Percentiles rank a stretch among this genome's conserved stretches.
phyloP scores from a whole-genome alignment of 208 protist species.

The Entamoeba histolytica region DNA sequence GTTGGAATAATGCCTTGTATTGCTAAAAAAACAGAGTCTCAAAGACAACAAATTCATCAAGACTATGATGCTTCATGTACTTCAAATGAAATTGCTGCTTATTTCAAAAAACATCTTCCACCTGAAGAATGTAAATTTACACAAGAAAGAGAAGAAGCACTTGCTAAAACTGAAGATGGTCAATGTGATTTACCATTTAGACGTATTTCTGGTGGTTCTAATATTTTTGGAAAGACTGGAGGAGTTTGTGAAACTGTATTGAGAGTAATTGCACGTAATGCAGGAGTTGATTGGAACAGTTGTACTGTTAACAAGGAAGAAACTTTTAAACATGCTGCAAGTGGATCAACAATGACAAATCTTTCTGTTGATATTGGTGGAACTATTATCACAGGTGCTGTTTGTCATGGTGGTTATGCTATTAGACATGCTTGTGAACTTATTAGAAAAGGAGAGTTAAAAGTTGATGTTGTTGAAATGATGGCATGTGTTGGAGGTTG shows the following conservation, averaged over 20 bases:
- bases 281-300: not conserved
- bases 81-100: not conserved
- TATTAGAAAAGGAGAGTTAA: constrained; percentile 2
- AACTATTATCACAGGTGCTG: not conserved
- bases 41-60: not conserved
- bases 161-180: not conserved
- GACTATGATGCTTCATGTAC: constrained; percentile 1
- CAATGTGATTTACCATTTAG: constrained; percentile 19
- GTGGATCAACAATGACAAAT: not conserved
- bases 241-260: constrained; percentile 25
- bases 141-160: not conserved
- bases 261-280: not conserved
- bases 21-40: constrained; percentile 14
- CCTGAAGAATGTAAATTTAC: not conserved
- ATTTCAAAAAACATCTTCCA: not conserved
- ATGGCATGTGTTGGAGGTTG: constrained; percentile 39
- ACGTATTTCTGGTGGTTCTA: constrained; percentile 15
- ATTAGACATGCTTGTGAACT: not conserved
- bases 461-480: constrained; percentile 22
- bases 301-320: not conserved
- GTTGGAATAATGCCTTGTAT: constrained; percentile 23
- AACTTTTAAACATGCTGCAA: not conserved
- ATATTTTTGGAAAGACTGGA: constrained; percentile 23
- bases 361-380: not conserved
- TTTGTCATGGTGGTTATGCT: constrained; percentile 7